Conservation (phyloP, 2,329 filamentous ascomycete genomes). For the Sphaerostilbella broomeana region DNA sequence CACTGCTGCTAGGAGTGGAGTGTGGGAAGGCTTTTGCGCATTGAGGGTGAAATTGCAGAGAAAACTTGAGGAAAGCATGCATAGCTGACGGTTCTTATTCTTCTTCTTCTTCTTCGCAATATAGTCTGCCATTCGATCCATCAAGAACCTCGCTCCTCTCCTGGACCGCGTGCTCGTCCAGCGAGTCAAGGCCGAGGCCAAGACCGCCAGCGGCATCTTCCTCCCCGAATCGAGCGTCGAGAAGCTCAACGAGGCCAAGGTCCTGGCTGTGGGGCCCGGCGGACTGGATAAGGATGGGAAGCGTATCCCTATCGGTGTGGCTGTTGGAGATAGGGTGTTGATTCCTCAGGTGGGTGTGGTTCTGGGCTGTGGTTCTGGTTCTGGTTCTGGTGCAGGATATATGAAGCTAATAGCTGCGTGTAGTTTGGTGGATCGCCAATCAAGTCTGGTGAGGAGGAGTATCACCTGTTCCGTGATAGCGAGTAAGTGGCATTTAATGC, state of each 20-base stretch:
- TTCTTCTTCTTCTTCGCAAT: too few species aligned
- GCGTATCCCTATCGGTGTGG: conserved; percentile 76
- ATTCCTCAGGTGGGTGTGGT: conserved; percentile 73
- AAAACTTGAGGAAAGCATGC: too few species aligned
- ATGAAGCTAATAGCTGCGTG: too few species aligned
- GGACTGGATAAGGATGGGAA: conserved; percentile 82
- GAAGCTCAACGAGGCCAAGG: conserved; percentile 96
- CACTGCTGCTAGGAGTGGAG: too few species aligned
- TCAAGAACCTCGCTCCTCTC: conserved; percentile 90
- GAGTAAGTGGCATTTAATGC: conserved; percentile 61
- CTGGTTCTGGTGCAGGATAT: too few species aligned
- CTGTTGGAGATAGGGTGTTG: conserved; percentile 82
- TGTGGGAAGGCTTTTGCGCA: too few species aligned
- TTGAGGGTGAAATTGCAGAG: too few species aligned
- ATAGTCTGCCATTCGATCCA: conserved; percentile 73
- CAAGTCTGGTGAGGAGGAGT: conserved; percentile 97
- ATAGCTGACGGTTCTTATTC: too few species aligned
- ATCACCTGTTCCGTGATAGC: conserved; percentile 90
- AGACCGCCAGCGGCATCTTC: conserved; percentile 96
- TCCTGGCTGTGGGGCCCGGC: conserved; percentile 90
- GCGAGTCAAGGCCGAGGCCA: conserved; percentile 93
- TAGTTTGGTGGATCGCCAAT: conserved; percentile 91
- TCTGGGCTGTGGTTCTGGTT: background rate
- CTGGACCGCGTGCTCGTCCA: conserved; percentile 98
- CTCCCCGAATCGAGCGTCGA: conserved; percentile 95